Evolutionary conservation across 2,329 filamentous ascomycete genomes (phyloP).

Genomic region (Verticillium dahliae): DNA sequence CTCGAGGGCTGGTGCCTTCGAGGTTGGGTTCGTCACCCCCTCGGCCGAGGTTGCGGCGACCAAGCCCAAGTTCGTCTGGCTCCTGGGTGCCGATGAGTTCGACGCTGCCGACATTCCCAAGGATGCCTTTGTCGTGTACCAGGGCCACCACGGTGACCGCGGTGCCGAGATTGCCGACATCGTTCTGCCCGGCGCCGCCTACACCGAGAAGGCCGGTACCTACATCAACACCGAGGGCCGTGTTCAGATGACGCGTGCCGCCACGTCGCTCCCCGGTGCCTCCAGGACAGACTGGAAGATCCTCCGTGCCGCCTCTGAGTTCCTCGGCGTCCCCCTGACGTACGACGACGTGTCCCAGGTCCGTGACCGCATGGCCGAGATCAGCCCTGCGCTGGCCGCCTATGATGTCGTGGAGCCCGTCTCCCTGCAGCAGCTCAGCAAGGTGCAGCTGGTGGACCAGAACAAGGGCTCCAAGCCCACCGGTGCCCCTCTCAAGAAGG

Average conservation of each 20-base stretch:
- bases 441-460: conserved; percentile 90
- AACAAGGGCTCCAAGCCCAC: conserved; percentile 81
- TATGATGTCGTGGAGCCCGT: conserved; percentile 89
- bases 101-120: conserved; percentile 81
- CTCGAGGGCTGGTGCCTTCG: conserved; percentile 87
- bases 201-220: conserved; percentile 93
- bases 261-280: conserved; percentile 81
- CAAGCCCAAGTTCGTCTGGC: conserved; percentile 91
- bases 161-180: conserved; percentile 92
- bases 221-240: conserved; percentile 98
- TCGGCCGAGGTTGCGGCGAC: conserved; percentile 76
- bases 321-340: conserved; percentile 76
- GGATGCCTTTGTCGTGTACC: conserved; percentile 94
- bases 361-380: conserved; percentile 89
- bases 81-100: conserved; percentile 92
- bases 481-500: conserved; percentile 70
- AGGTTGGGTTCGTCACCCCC: conserved; percentile 88
- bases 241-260: conserved; percentile 87
- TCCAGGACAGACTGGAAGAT: conserved; percentile 99
- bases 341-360: conserved; percentile 90
- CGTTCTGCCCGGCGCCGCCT: conserved; percentile 87
- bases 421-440: conserved; percentile 69
- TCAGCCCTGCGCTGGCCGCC: conserved; percentile 80
- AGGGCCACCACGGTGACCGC: conserved; percentile 93
- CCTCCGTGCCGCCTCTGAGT: conserved; percentile 85